Evolutionary conservation across 768 basidiomycete species (phyloP), one percentile per base, ranked within the genome.

Genomic region (Suillus subluteus): DNA sequence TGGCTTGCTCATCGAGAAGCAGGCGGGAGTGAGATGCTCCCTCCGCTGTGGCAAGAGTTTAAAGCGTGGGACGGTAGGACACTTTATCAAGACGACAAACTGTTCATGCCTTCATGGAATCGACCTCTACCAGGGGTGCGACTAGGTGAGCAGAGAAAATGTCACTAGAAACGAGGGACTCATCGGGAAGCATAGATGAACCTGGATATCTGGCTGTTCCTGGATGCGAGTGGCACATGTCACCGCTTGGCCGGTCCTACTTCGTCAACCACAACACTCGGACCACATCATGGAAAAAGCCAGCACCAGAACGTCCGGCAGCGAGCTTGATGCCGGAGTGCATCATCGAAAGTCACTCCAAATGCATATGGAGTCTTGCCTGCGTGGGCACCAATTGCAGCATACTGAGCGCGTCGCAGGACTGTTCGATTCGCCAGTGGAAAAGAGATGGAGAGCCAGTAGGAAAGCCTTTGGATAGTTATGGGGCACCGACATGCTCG

Each of bases 61-160:
- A 3, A 56, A 8, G 15, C 16, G 13, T 6, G 1, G 15, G 38
- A 23, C 5, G 23, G 1, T 40, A 0, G 1, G 11, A 26, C 58
- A 18, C 6, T 0, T 0, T 58, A 58, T 40, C n/a, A 58, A 26
- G 58, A 58, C 2, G 15, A 58, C 16, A 26, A 2, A 11, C 1
- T 58, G 2, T 1, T 1, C 1, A 40, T 40, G 2, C 0, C 7
- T 21, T 58, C 38, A 16, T 26, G 0, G 15, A 16, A 40, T 9
- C 58, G 58, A 16, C 58, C 58, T 58, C 40, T 58, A 58, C 58
- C 38, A 26, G 58, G 58, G 15, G 58, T 59, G 38, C 23, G 38
- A 26, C 38, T 40, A 16, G 58, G 58, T 58, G 15, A 58, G 38
- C 15, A 15, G 15, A 59, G 37, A 40, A 16, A 5, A 1, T 58